These are phyloP conservation scores for Lipomyces yamanashiensis DNA, from an alignment of 805 yeast species.

Conservation along the genomic window DNA sequence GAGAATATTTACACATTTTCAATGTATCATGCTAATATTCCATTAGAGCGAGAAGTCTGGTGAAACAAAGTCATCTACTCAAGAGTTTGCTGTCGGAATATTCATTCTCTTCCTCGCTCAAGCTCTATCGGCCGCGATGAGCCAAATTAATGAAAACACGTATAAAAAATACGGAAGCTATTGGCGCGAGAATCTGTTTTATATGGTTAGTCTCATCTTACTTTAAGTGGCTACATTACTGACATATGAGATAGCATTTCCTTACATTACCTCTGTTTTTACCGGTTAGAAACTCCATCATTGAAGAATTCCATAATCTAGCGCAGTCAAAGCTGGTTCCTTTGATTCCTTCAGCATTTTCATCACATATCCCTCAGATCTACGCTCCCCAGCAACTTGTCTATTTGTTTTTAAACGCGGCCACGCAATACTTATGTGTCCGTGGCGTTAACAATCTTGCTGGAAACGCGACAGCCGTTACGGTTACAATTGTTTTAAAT, in stretches of 20 bases:
- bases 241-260: slow-evolving; percentile 23
- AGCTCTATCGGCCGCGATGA: slow-evolving; percentile 59
- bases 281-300: slow-evolving; percentile 44
- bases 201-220: slow-evolving; percentile 54
- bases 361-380: slow-evolving; percentile 1
- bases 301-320: slow-evolving; percentile 43
- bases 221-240: not conserved
- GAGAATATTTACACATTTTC: not conserved
- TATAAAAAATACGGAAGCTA: slow-evolving; percentile 56
- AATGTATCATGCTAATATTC: not conserved
- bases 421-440: slow-evolving; percentile 66
- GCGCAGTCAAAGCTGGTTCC: slow-evolving; percentile 33
- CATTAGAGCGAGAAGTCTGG: not conserved
- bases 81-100: slow-evolving; percentile 48
- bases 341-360: slow-evolving; percentile 2
- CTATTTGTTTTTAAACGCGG: slow-evolving; percentile 51
- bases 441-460: slow-evolving; percentile 69
- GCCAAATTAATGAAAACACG: slow-evolving; percentile 60
- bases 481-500: slow-evolving; percentile 63
- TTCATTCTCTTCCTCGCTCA: slow-evolving; percentile 54
- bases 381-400: slow-evolving; percentile 38
- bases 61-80: slow-evolving; percentile 36
- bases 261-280: slow-evolving; percentile 30
- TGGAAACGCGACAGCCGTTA: slow-evolving; percentile 62
- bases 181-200: slow-evolving; percentile 71